phyloP scores from a whole-genome alignment of 495 filamentous ascomycete genomes.

The Xylaria longipes region DNA sequence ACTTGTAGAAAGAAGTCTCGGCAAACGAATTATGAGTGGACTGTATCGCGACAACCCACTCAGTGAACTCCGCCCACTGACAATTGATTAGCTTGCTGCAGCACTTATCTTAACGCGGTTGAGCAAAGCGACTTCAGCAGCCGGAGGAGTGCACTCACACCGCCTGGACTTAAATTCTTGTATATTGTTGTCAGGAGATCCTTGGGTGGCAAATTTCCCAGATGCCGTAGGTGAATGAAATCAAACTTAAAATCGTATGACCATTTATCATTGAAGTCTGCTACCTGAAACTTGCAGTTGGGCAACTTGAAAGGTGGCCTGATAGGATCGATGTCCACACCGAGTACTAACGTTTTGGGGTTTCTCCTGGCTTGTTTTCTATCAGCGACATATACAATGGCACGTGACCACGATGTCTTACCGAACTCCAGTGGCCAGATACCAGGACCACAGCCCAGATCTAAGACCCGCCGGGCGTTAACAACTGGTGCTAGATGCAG shows the following conservation, averaged over 20 bases:
- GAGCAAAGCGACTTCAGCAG: not conserved
- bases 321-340: conserved; percentile 20
- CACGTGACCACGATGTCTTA: conserved; percentile 2
- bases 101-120: not conserved
- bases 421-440: conserved; percentile 21
- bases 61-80: conserved; percentile 25
- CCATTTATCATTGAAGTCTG: conserved; percentile 20
- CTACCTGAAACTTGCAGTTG: conserved; percentile 14
- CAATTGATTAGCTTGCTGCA: not conserved
- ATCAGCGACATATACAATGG: not conserved
- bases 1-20: conserved; percentile 16
- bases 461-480: conserved; percentile 21
- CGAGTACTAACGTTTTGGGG: conserved; percentile 11
- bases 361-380: conserved; percentile 20
- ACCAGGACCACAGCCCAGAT: conserved; percentile 21
- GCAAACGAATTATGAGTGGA: conserved; percentile 18
- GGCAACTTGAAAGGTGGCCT: conserved; percentile 13
- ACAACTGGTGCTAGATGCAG: conserved; percentile 18
- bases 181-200: conserved; percentile 16
- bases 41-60: conserved; percentile 24
- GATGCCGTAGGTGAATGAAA: conserved; percentile 23
- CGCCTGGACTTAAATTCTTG: conserved; percentile 20
- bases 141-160: conserved; percentile 7
- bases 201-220: not conserved
- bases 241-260: conserved; percentile 16